A percentile compares a stretch with the other conserved stretches of the same genome.
phyloP scores from a whole-genome alignment of 2,329 filamentous ascomycete species.

The Aphanocladium album region DNA sequence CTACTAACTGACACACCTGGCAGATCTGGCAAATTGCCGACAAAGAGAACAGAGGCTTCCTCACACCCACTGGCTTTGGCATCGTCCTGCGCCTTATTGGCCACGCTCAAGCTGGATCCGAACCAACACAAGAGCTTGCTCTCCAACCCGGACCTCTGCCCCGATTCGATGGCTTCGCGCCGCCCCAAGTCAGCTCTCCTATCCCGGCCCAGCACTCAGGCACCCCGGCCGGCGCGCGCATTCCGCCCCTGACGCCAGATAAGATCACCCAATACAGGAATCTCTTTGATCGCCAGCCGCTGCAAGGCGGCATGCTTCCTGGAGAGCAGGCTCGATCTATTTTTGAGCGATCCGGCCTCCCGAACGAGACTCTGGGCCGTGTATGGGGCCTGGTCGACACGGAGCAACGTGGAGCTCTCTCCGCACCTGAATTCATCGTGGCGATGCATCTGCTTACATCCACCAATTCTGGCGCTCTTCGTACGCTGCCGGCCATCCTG shows the following conservation, averaged over 20 bases:
- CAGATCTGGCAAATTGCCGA: slow-evolving; percentile 99
- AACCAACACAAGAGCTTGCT: slow-evolving; percentile 76
- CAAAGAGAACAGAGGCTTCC: slow-evolving; percentile 88
- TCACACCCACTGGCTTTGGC: slow-evolving; percentile 90
- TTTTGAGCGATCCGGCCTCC: slow-evolving; percentile 86
- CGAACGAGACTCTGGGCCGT: slow-evolving; percentile 84
- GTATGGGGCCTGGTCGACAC: slow-evolving; percentile 97
- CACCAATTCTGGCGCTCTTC: slow-evolving; percentile 77
- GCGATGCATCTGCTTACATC: slow-evolving; percentile 96
- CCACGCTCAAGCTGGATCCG: slow-evolving; percentile 83
- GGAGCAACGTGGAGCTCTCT: slow-evolving; percentile 82
- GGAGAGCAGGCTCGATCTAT: slow-evolving; percentile 88
- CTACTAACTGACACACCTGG: neutral
- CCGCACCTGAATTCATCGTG: slow-evolving; percentile 89
- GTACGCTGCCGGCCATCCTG: slow-evolving; percentile 71
- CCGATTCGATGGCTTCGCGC: slow-evolving; percentile 74
- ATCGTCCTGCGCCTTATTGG: slow-evolving; percentile 91
- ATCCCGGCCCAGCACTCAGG: slow-evolving; percentile 56
- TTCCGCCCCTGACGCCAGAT: slow-evolving; percentile 81
- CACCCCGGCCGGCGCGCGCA: slow-evolving; percentile 61
- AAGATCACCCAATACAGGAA: slow-evolving; percentile 84
- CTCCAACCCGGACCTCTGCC: slow-evolving; percentile 84
- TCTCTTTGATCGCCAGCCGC: slow-evolving; percentile 86
- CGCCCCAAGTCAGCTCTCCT: slow-evolving; percentile 36
- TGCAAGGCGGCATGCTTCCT: slow-evolving; percentile 67